Evolutionary conservation across 805 yeast species (phyloP), one percentile per base, ranked within the genome.

Genomic region (Ogataea haglerorum): DNA sequence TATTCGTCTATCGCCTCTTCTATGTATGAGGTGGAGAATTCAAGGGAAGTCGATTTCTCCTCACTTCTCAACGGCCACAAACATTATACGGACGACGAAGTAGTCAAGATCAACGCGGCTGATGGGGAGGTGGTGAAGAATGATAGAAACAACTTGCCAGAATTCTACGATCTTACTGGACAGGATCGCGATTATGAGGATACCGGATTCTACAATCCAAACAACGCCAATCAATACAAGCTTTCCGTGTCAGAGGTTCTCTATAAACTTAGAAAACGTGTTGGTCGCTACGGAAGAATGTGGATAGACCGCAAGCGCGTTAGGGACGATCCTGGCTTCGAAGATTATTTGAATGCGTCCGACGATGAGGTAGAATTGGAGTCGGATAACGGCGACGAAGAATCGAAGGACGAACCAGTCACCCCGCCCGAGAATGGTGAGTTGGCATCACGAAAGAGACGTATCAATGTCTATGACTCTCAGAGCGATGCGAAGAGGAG

Each of bases 1-100:
- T 86, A 83, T 57, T 82, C 93, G 10, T 84, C 95, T 1, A 82
- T 87, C 28, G 76, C 89, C 0, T 73, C 85, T 1, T 76, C 83
- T 10, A 70, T 73, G 35, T 85, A 77, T 56, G 87, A 78, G 57
- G 73, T 80, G 44, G 78, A 80, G 52, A 73, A 79, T 29, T 70
- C 82, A 7, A 80, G 78, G 46, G 78, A 73, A 40, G 60, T 76
- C 10, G 73, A 74, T 26, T 65, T 65, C 53, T 68, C 70, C 32
- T 52, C 66, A 19, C 48, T 70, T 23, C 70, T 76, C 39, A 75
- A 68, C 21, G 71, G 69, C n/a, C 68, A 69, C 38, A 58, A 59
- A 27, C 72, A 76, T 14, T 65, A 57, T 31, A 52, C 54, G 22
- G 51, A 53, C 24, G 58, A 56, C 7, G 63, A 61, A 19, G 49